phyloP scores from a whole-genome alignment of 805 yeast genomes.

The Saturnispora dispora region DNA sequence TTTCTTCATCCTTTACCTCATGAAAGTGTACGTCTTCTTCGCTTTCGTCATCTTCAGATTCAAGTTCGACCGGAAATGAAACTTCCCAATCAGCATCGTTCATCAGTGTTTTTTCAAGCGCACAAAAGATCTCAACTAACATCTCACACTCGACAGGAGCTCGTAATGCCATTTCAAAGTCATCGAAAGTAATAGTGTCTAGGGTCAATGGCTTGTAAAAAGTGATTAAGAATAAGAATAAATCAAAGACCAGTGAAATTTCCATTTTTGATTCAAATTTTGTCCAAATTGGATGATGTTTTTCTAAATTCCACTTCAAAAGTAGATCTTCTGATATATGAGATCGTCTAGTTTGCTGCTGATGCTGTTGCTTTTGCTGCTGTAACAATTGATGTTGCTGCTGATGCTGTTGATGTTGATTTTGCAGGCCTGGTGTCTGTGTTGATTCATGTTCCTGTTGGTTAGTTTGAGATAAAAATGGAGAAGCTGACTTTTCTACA shows the following conservation, averaged over 20 bases:
- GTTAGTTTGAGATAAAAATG: not conserved
- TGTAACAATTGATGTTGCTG: not conserved
- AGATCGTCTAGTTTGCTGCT: not conserved
- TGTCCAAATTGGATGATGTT: slow-evolving; percentile 19
- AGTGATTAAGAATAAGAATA: slow-evolving; percentile 69
- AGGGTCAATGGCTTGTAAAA: slow-evolving; percentile 54
- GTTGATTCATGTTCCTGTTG: not conserved
- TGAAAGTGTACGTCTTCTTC: slow-evolving; percentile 15
- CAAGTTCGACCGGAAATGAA: slow-evolving; percentile 23
- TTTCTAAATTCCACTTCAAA: slow-evolving; percentile 1
- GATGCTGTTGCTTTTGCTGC: not conserved
- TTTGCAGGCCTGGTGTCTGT: not conserved
- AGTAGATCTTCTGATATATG: slow-evolving; percentile 26
- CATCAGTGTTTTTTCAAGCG: slow-evolving; percentile 48
- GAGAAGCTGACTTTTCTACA: slow-evolving; percentile 5
- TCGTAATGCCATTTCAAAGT: slow-evolving; percentile 49
- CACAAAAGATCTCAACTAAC: slow-evolving; percentile 61
- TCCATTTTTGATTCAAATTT: slow-evolving; percentile 18
- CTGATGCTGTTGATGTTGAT: not conserved
- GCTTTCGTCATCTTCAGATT: slow-evolving; percentile 15
- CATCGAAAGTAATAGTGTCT: slow-evolving; percentile 77
- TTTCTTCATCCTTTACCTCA: slow-evolving; percentile 18
- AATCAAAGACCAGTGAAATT: slow-evolving; percentile 33
- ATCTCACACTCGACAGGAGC: slow-evolving; percentile 43
- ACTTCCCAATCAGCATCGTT: slow-evolving; percentile 25